Conservation (phyloP, 768 basidiomycete genomes). For the Mycena haematopus region DNA sequence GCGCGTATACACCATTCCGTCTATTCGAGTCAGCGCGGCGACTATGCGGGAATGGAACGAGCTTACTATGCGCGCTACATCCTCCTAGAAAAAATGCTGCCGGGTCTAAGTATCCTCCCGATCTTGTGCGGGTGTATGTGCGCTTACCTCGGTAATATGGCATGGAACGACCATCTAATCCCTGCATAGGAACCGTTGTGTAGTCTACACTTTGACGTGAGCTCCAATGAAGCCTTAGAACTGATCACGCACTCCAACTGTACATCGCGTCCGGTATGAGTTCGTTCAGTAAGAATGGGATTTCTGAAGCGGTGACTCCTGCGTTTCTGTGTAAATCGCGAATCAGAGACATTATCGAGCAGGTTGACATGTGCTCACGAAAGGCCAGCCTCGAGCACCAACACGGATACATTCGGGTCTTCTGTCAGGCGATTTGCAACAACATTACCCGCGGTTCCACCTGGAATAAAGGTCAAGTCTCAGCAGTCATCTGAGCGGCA, state of each 20-base stretch:
- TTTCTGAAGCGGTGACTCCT: background rate
- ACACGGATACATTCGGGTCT: background rate
- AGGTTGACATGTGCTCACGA: background rate
- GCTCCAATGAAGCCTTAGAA: background rate
- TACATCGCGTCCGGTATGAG: background rate
- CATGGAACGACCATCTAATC: background rate
- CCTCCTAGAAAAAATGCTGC: constrained; percentile 12
- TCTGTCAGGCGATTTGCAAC: constrained; percentile 13
- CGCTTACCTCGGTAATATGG: constrained; percentile 5
- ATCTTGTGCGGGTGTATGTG: background rate
- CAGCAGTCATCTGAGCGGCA: background rate
- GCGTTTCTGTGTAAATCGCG: constrained; percentile 4
- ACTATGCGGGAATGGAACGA: background rate
- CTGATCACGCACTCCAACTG: constrained; percentile 6
- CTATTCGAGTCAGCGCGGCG: background rate
- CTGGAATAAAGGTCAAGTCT: background rate
- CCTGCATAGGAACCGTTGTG: background rate
- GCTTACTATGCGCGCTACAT: constrained; percentile 16
- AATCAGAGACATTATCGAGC: background rate
- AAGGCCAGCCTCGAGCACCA: constrained; percentile 11
- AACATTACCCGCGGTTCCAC: too few species aligned
- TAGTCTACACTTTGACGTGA: constrained; percentile 2
- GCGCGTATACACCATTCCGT: constrained; percentile 10
- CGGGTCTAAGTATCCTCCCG: background rate
- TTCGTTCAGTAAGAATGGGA: background rate